Evolutionary conservation across 768 basidiomycete species (phyloP).

Genomic region (Calocybe indica): DNA sequence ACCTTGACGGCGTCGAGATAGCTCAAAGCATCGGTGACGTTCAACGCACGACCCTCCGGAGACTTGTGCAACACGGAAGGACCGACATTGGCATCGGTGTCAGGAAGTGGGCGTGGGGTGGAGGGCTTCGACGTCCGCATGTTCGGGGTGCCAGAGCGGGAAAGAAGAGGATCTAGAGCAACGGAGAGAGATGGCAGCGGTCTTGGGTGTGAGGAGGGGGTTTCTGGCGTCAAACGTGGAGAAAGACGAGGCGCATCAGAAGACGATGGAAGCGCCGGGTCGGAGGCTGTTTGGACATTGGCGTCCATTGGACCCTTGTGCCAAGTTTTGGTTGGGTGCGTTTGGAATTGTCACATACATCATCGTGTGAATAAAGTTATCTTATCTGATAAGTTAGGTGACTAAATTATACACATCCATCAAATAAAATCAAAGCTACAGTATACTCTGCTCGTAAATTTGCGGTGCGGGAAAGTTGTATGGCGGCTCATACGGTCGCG

Average conservation of each 20-base stretch:
- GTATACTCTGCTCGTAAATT: conserved; percentile 4
- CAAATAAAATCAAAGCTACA: too few species aligned
- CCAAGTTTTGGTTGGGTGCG: conserved; percentile 2
- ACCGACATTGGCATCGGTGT: conserved; percentile 14
- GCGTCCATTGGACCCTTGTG: conserved; percentile 14
- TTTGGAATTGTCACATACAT: not conserved
- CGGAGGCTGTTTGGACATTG: conserved; percentile 10
- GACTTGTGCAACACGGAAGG: conserved; percentile 22
- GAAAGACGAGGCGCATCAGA: not conserved
- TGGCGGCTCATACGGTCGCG: conserved; percentile 59
- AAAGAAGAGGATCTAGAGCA: too few species aligned
- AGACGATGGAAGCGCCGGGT: conserved; percentile 4
- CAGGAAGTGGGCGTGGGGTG: conserved; percentile 33
- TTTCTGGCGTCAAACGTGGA: not conserved
- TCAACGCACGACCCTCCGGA: conserved; percentile 59
- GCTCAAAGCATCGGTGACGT: conserved; percentile 89
- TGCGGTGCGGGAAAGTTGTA: conserved; percentile 52
- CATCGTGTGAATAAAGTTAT: conserved; percentile 12
- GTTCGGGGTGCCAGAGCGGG: not conserved
- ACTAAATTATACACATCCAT: not conserved
- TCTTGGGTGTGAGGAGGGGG: conserved; percentile 1
- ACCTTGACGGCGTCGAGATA: conserved; percentile 94
- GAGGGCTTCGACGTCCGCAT: conserved; percentile 12
- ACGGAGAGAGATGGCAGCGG: too few species aligned
- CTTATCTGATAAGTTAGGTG: conserved; percentile 13